A percentile compares a stretch with the other conserved stretches of the same genome.
Evolutionary conservation across 2,329 filamentous ascomycete species (phyloP).

Genomic region (Helicocarpus griseus): DNA sequence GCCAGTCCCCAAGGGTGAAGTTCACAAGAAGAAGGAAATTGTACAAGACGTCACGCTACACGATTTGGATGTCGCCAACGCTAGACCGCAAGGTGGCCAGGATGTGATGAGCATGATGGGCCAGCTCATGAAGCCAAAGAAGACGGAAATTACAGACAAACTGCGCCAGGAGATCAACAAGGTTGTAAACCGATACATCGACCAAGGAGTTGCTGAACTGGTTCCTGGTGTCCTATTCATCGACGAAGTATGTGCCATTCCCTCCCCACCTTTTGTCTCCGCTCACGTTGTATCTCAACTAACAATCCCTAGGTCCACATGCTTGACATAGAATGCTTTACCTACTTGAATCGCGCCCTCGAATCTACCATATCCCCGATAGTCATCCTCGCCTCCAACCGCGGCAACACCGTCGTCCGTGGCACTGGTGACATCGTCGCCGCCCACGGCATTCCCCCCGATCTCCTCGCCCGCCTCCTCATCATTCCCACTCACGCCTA

Average conservation of each 20-base stretch:
- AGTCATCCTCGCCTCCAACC: slow-evolving; percentile 94
- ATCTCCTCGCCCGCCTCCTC: slow-evolving; percentile 85
- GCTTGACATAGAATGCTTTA: slow-evolving; percentile 99
- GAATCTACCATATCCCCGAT: slow-evolving; percentile 93
- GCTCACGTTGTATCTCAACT: too few relatives aligned
- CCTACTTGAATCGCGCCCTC: slow-evolving; percentile 95
- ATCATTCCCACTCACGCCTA: slow-evolving; percentile 95
- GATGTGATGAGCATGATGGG: slow-evolving; percentile 99
- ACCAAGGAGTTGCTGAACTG: slow-evolving; percentile 92
- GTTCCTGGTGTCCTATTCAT: slow-evolving; percentile 98
- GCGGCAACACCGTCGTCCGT: slow-evolving; percentile 85
- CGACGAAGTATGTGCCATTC: slow-evolving; percentile 62
- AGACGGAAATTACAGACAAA: slow-evolving; percentile 99
- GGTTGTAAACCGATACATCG: slow-evolving; percentile 97
- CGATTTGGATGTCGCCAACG: slow-evolving; percentile 92
- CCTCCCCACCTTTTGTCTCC: slow-evolving; percentile 5
- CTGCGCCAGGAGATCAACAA: slow-evolving; percentile 95
- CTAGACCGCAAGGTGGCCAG: slow-evolving; percentile 89
- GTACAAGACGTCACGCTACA: slow-evolving; percentile 97
- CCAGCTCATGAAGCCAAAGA: slow-evolving; percentile 98
- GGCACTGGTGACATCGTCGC: slow-evolving; percentile 71
- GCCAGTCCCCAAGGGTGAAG: slow-evolving; percentile 94
- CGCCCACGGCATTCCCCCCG: slow-evolving; percentile 86
- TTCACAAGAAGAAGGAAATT: slow-evolving; percentile 99
- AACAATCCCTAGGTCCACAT: slow-evolving; percentile 68